These are phyloP conservation scores for Klebsormidium nitens DNA, from an alignment of 139 green algal species.

Conservation along the genomic window DNA sequence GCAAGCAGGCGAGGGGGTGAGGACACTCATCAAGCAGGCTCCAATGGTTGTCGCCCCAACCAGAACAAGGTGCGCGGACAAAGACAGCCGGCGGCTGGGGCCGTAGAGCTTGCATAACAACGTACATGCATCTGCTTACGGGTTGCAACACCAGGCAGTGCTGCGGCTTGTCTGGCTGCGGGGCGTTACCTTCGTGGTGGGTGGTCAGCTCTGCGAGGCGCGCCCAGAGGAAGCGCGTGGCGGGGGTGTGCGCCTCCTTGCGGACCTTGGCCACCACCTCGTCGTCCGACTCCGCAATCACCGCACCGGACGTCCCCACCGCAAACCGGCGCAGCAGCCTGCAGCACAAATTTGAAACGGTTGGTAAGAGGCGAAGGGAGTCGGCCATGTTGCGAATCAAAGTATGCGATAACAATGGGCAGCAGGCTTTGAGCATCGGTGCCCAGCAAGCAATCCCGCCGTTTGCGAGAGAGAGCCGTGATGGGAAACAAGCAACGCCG, in stretches of 20 bases:
- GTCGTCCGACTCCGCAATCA: slow-evolving; percentile 7
- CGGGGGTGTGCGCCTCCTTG: slow-evolving; percentile 11
- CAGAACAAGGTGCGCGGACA: not conserved
- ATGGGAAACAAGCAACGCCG: no score
- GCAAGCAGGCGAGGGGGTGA: not conserved
- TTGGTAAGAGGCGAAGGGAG: no score
- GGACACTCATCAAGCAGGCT: not conserved
- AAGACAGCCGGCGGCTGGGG: not conserved
- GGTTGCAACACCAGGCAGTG: slow-evolving; percentile 6
- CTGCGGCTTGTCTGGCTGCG: not conserved
- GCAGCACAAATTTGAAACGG: no score
- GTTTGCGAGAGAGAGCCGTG: no score
- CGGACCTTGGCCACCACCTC: slow-evolving; percentile 20
- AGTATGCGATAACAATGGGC: no score
- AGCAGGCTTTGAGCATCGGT: no score
- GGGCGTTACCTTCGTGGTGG: slow-evolving; percentile 4
- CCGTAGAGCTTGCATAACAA: not conserved
- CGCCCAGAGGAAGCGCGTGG: slow-evolving; percentile 26
- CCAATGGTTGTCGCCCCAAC: not conserved
- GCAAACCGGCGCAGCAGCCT: slow-evolving; percentile 35
- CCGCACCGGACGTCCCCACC: slow-evolving; percentile 11
- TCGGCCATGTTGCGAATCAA: no score
- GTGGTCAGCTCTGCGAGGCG: slow-evolving; percentile 14
- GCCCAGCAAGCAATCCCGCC: no score
- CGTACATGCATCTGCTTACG: not conserved